Evolutionary conservation across 305 asterid genomes (phyloP).

Genomic region (Fraxinus dipetala): DNA sequence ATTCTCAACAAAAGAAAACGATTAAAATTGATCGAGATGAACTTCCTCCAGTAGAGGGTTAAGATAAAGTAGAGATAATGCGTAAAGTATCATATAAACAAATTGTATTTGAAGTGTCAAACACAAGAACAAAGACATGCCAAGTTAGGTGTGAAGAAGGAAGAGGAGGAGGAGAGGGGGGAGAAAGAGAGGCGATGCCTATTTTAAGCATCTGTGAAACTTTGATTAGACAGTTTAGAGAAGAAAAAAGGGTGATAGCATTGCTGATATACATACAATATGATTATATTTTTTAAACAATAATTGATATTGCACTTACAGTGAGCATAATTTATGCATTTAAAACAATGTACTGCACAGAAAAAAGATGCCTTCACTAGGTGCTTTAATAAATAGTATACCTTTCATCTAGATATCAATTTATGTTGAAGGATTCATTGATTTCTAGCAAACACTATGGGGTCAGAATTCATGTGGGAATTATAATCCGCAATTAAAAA

Average conservation of each 20-base stretch:
- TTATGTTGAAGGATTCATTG: not conserved
- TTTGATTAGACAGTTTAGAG: not conserved
- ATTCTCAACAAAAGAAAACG: not conserved
- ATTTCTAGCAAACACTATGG: not conserved
- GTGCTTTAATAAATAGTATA: not conserved
- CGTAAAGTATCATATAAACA: not conserved
- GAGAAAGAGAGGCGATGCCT: not conserved
- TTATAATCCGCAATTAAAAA: not conserved
- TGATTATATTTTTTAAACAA: not conserved
- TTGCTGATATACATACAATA: not conserved
- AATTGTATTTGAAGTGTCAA: not conserved
- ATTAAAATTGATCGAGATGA: not conserved
- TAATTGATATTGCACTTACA: not conserved
- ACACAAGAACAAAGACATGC: not conserved
- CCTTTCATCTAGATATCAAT: not conserved
- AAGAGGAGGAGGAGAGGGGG: not conserved
- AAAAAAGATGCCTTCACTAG: not conserved
- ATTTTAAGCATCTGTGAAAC: not conserved
- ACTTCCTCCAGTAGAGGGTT: not conserved
- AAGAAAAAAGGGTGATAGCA: not conserved
- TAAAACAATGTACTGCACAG: not conserved
- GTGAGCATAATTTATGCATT: not conserved
- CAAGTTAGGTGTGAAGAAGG: not conserved
- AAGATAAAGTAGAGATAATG: not conserved
- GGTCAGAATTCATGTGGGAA: not conserved